Evolutionary conservation across 768 basidiomycete genomes (phyloP), one percentile per base, ranked within the genome.

Genomic region (Lactarius sp.): DNA sequence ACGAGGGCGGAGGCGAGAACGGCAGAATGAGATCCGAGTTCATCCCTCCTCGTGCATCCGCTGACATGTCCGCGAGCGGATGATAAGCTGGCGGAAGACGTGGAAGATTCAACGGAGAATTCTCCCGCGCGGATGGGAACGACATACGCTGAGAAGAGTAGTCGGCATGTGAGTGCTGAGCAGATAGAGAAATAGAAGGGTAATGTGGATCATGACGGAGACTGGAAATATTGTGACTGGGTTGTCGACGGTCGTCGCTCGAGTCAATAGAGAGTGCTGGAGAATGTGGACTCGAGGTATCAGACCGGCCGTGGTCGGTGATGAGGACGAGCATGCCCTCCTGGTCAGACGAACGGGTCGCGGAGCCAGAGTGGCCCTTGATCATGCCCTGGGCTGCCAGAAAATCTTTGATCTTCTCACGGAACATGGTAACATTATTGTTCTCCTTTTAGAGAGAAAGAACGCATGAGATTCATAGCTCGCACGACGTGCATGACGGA

Each of bases 361-460:
- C 85, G 33, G 86, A 77, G 60, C 87, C 87, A 20, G 90, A 87
- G 70, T 92, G 90, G 34, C 91, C 91, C 75, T 92, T 92, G 75
- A 93, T 92, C 88, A 92, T 90, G 53, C 90, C 90, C 73, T 92
- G 88, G 0, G 88, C 82, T 0, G 88, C 88, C 27, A 92, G 80
- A 70, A 90, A 89, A 1, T 76, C 75, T 76, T 92, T 92, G 71
- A 91, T 92, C 75, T 85, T 88, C 69, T 90, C 88, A 59, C 90
- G 81, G 46, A 90, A 76, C 64, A 83, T 82, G 41, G 81, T 71
- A 4, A 91, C 88, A 65, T 84, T 86, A 66, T 83, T 81, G 69
- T 77, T 84, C 73, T 90, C 87, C 90, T 92, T 68, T 27, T 68
- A 34, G 50, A 56, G 58, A 60, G 55, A 46, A 27, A 52, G 47